phyloP scores from a whole-genome alignment of 495 filamentous ascomycete genomes.

The Neurospora africana region DNA sequence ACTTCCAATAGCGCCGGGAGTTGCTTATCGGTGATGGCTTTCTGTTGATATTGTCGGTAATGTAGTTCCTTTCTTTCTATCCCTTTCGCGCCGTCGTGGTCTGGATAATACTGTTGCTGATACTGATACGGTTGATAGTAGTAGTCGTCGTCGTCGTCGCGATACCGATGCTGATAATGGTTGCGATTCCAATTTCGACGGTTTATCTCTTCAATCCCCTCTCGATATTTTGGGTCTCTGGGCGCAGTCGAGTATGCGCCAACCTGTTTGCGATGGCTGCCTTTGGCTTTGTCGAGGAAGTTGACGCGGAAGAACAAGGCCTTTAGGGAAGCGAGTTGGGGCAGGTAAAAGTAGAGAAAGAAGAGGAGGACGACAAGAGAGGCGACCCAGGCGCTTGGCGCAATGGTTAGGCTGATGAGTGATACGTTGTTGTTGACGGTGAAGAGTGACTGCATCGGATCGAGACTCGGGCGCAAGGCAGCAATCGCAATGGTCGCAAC shows the following conservation, averaged over 20 bases:
- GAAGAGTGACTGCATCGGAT: slow-evolving; percentile 38
- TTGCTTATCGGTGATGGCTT: slow-evolving; percentile 10
- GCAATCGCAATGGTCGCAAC: not conserved
- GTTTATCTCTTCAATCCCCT: not conserved
- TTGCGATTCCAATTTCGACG: not conserved
- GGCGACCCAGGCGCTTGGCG: slow-evolving; percentile 41
- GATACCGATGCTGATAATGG: not conserved
- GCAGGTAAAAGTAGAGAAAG: slow-evolving; percentile 40
- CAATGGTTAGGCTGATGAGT: slow-evolving; percentile 42
- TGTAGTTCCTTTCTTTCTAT: not conserved
- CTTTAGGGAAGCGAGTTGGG: slow-evolving; percentile 10
- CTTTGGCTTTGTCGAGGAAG: not conserved
- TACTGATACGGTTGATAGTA: not conserved
- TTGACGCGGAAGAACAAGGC: slow-evolving; percentile 5
- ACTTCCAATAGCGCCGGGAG: slow-evolving; percentile 10
- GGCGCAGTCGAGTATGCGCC: not conserved
- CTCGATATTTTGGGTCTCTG: not conserved
- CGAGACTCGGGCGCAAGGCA: slow-evolving; percentile 1
- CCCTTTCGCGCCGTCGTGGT: not conserved
- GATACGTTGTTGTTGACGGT: slow-evolving; percentile 45
- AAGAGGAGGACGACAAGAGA: slow-evolving; percentile 40
- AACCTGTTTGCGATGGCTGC: not conserved
- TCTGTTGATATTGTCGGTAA: slow-evolving; percentile 6
- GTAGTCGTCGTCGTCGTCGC: not conserved
- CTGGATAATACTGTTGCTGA: slow-evolving; percentile 1